phyloP scores from a whole-genome alignment of 1,139 yeast genomes.

The Zhuliangozyma blackwelliae region DNA sequence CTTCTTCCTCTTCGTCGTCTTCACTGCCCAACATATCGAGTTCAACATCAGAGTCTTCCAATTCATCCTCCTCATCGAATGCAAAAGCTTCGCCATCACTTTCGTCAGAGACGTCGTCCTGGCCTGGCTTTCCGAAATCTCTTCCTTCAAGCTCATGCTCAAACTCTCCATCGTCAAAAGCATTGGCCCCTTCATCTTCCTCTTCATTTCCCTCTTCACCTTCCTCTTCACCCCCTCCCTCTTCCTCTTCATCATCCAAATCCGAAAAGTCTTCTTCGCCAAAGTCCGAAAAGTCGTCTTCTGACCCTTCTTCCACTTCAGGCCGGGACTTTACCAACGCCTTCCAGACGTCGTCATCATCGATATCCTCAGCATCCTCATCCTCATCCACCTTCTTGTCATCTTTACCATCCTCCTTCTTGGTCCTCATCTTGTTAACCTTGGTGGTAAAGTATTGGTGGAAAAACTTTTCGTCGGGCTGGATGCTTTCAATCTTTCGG shows the following conservation, averaged over 20 bases:
- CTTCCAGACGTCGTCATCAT: constrained; percentile 83
- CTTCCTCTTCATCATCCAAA: constrained; percentile 26
- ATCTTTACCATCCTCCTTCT: constrained; percentile 17
- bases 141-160: constrained; percentile 16
- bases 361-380: constrained; percentile 49
- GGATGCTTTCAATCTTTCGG: constrained; percentile 59
- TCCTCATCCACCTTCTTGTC: constrained; percentile 18
- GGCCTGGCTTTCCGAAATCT: constrained; percentile 10
- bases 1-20: constrained; percentile 15
- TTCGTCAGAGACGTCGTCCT: constrained; percentile 19
- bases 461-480: constrained; percentile 88
- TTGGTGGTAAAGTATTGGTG: constrained; percentile 78
- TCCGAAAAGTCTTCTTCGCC: constrained; percentile 43
- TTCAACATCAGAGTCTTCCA: constrained; percentile 31
- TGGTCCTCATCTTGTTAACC: constrained; percentile 41
- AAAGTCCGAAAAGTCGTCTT: constrained; percentile 43
- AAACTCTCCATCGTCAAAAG: constrained; percentile 14
- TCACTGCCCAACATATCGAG: constrained; percentile 19
- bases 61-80: constrained; percentile 35
- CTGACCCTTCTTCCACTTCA: constrained; percentile 59
- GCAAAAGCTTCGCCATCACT: constrained; percentile 25
- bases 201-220: constrained; percentile 15
- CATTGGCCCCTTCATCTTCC: constrained; percentile 14
- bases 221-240: constrained; percentile 15
- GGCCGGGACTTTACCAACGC: constrained; percentile 85